These are phyloP conservation scores for Fraxinus sp. DNA, from an alignment of 305 asterid species.

Conservation along the genomic window DNA sequence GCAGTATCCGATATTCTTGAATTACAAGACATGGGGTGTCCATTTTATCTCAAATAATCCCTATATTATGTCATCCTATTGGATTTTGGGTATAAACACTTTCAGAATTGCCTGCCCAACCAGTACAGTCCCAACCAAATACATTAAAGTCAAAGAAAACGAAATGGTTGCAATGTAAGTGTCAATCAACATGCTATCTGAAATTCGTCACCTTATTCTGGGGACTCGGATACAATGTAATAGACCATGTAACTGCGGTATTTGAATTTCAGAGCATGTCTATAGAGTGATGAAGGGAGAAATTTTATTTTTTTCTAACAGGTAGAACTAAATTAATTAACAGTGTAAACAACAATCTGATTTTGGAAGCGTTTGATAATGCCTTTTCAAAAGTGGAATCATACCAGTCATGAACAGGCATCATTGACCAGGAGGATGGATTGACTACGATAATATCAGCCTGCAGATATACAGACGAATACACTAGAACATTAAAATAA, in stretches of 20 bases:
- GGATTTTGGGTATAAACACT: not conserved
- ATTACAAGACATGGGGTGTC: not conserved
- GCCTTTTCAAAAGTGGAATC: slow-evolving; percentile 2
- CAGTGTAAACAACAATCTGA: not conserved
- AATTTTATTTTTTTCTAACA: not conserved
- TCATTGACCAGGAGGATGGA: slow-evolving; percentile 75
- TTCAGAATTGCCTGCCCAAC: not conserved
- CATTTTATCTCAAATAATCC: not conserved
- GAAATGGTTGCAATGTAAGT: not conserved
- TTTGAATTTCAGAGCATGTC: not conserved
- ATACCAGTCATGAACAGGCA: slow-evolving; percentile 72
- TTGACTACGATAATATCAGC: slow-evolving; percentile 69
- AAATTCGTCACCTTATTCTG: not conserved
- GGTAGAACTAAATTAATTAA: not conserved
- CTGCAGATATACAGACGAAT: slow-evolving; percentile 32
- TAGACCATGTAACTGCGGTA: not conserved
- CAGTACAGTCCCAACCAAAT: not conserved
- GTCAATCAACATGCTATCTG: not conserved
- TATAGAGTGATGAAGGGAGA: not conserved
- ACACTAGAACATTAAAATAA: not conserved
- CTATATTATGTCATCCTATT: not conserved
- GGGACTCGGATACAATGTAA: not conserved
- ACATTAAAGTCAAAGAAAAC: not conserved
- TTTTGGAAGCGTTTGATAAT: not conserved
- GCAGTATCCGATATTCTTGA: not conserved